Base-by-base conservation (phyloP, 208 protist genomes). In the Porcisia deanei region DNA sequence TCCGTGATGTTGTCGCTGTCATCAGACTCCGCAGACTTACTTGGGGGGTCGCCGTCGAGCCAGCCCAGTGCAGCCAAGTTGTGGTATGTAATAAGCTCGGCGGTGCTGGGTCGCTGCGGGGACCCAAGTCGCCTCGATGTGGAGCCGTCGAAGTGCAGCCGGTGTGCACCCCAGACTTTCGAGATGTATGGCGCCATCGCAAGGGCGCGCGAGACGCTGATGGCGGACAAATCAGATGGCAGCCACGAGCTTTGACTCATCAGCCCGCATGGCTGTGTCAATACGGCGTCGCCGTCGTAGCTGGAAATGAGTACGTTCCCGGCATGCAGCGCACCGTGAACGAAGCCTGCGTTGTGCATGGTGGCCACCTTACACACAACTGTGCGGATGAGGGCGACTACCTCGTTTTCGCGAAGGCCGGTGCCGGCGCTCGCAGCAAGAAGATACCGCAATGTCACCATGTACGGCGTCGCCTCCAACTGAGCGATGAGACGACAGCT, bases 271-370 rank as follows among this genome's bases (percentile, higher is more conserved):
- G 85, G 82, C 73, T 92, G 84, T n/a, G 87, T 88, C 39, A 97
- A 71, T 18, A 81, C 70, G 16, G 67, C 82, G 63, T 88, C 80
- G n/a, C 92, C 92, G 76, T 94, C 83, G 74, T 91, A 85, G 18
- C 85, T 86, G 20, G 83, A 94, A 52, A 91, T 85, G 5, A 94
- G 83, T 22, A 95, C 80, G 75, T 97, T 97, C 49, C 90, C 89
- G 41, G 77, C 77, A 81, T 97, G 92, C 67, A 97, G 79, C 12
- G 87, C 84, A 14, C 92, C 92, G 71, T 97, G 92, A 59, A 86
- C 86, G 65, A 95, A 74, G 5, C 84, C 89, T 9, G 79, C 81
- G 39, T 80, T 69, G 76, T 97, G 92, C 74, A 97, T 79, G 14
- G 64, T 34, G 20, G 71, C 80, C 0, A 88, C 66, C 68, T 86